Base-by-base conservation (phyloP, 805 yeast genomes). In the Monosporozyma yasuniensis region DNA sequence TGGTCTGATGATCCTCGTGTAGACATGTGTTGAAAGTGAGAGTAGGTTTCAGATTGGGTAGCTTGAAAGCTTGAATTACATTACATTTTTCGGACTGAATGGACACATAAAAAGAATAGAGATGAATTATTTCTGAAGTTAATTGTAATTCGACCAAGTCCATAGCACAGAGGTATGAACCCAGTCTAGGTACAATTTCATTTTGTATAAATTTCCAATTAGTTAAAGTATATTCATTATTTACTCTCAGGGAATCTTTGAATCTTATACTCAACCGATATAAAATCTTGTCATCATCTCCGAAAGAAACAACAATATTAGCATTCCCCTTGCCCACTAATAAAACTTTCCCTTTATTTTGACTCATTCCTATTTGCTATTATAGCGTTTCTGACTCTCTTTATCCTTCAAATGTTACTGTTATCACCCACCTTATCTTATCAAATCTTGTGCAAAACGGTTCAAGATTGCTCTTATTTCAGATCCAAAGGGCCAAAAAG, bases 201-300 rank as follows among this genome's bases (percentile, higher is more conserved):
- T 32, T 23, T 1, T 34, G 42, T 18, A 63, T 58, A 47, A 51
- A 63, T 8, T 44, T 46, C 25, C 38, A 32, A 48, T 65, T 65
- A 16, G 49, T 39, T 12, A 39, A 3, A 3, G 62, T 61, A 43
- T 57, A 60, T 12, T 42, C 50, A 47, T 65, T 65, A 43, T 61
- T 60, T 25, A 22, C 27, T n/a, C 28, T 42, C 25, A 63, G 39
- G 3, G 57, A 53, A 21, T 45, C 42, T 2, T 44, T 22, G 42
- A 48, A 55, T 30, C 64, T 52, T 23, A 60, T 56, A 44, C 65
- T 60, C 28, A 60, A 53, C n/a, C 69, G 50, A 28, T 56, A 61
- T 2, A 63, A 37, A 39, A 44, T 50, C 2, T 14, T 14, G 2
- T 50, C 43, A 47, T 54, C 59, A 22, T 19, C 39, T n/a, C 16